phyloP scores from a whole-genome alignment of 1,139 yeast species.

The Debaryomyces coudertii region DNA sequence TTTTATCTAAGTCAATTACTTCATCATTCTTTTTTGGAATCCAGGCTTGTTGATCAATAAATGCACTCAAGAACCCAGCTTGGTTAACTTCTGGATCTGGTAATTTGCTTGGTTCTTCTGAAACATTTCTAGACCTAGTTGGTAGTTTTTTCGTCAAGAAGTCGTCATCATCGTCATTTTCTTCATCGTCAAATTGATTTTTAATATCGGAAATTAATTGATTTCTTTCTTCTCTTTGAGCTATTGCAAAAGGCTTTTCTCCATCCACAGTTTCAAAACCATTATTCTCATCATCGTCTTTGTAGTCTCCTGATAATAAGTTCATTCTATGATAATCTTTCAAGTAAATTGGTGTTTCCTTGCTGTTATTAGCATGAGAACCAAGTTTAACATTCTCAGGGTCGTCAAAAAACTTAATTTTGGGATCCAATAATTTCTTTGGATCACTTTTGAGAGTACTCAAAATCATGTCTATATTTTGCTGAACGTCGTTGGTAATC shows the following conservation, averaged over 20 bases:
- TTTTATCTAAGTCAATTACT: constrained; percentile 56
- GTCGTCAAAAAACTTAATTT: constrained; percentile 71
- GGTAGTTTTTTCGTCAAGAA: constrained; percentile 58
- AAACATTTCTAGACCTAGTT: constrained; percentile 14
- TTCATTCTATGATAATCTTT: constrained; percentile 92
- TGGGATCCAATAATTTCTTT: constrained; percentile 62
- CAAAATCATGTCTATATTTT: constrained; percentile 74
- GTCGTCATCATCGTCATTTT: constrained; percentile 47
- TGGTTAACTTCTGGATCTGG: constrained; percentile 74
- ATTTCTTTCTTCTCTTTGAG: constrained; percentile 74
- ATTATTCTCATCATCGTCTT: constrained; percentile 43
- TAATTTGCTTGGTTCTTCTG: constrained; percentile 31
- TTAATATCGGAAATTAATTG: constrained; percentile 76
- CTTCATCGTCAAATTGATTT: constrained; percentile 56
- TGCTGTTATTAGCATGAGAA: constrained; percentile 16
- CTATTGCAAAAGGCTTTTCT: constrained; percentile 69
- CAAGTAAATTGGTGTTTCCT: constrained; percentile 79
- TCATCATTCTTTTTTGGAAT: constrained; percentile 66
- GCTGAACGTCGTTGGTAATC: constrained; percentile 82
- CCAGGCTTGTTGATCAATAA: constrained; percentile 84
- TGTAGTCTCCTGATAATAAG: constrained; percentile 62
- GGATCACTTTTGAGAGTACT: constrained; percentile 71
- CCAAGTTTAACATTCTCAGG: constrained; percentile 43
- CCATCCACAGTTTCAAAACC: constrained; percentile 53
- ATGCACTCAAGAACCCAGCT: constrained; percentile 71